A percentile compares a stretch with the other conserved stretches of the same genome.
These are phyloP conservation scores for Phytopythium vexans DNA, from an alignment of 352 stramenopile species.

Conservation along the genomic window DNA sequence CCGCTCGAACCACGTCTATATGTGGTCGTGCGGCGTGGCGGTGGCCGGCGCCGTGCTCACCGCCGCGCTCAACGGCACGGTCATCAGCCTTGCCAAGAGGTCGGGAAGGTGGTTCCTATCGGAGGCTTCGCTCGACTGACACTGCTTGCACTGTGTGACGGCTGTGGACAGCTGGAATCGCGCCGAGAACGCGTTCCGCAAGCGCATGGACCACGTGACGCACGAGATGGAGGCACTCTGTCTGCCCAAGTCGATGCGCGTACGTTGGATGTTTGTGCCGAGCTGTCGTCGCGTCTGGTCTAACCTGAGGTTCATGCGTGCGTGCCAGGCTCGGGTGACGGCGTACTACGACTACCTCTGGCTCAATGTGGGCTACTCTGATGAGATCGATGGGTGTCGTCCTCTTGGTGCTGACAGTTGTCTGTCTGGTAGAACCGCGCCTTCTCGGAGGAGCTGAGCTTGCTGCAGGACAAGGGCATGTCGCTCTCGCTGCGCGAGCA, in stretches of 20 bases:
- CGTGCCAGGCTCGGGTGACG: conserved; percentile 30
- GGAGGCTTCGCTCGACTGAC: too few relatives aligned
- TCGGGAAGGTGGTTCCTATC: conserved; percentile 2
- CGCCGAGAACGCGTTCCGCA: conserved; percentile 58
- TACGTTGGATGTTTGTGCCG: conserved; percentile 8
- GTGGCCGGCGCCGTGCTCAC: conserved; percentile 39
- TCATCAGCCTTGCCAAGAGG: conserved; percentile 60
- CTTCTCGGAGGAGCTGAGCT: conserved; percentile 51
- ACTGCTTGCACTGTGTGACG: too few relatives aligned
- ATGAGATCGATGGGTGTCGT: neutral
- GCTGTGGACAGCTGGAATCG: conserved; percentile 39
- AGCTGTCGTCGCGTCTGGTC: neutral
- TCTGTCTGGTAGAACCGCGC: conserved; percentile 31
- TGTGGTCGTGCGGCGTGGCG: conserved; percentile 43
- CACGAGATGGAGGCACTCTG: conserved; percentile 68
- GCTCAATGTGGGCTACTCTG: conserved; percentile 35
- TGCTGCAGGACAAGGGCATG: conserved; percentile 63
- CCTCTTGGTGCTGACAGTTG: neutral
- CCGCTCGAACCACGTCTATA: conserved; percentile 22
- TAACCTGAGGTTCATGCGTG: neutral
- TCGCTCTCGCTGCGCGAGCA: conserved; percentile 49
- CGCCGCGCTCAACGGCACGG: conserved; percentile 48
- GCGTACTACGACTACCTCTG: conserved; percentile 73
- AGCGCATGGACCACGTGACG: conserved; percentile 68
- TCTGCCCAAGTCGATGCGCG: conserved; percentile 47